Base-by-base conservation (phyloP, 345 rosid genomes). In the Arabis hirsuta region DNA sequence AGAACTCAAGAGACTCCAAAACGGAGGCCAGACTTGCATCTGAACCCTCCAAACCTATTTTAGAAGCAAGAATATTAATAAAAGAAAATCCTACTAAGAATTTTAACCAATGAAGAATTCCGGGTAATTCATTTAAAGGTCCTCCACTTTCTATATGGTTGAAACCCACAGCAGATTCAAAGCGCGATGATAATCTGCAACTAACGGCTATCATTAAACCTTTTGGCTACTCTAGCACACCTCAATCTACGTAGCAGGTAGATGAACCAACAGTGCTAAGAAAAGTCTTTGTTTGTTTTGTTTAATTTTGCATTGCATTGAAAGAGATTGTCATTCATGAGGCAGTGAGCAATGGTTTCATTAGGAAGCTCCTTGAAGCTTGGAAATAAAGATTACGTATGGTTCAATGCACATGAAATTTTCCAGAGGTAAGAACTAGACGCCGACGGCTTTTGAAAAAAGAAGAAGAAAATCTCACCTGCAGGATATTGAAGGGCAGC, bases 401-500 rank as follows among this genome's bases (percentile, higher is more conserved):
- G 52, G 54, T 44, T 56, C 38, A 69, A 20, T 19, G 24, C 36
- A 31, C 46, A 58, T 43, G 22, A 29, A n/a, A 2, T 11, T 32
- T 55, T 45, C 31, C 22, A 42, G n/a, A 67, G 62, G n/a, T 14
- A 31, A 31, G 16, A 42, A 55, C 63, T 43, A 57, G 13, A 39
- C 10, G 7, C 43, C 19, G 2, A 41, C 12, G 13, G 3, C 12
- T n/a, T 34, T 13, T 14, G 3, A 20, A 22, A 67, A 27, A 65
- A 20, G 27, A 76, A 2, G 12, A 38, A 72, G 13, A 64, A 41
- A 26, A 41, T 41, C 85, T 76, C 48, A 88, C 99, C 98, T 65
- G 96, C 84, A 71, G 97, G 97, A 74, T 92, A 96, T 47, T 92
- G 99, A 77, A 96, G 92, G 63, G 97, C 94, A 64, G 98, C 98